Evolutionary conservation across 805 yeast species (phyloP).

Genomic region (Naumovozyma dairenensis): DNA sequence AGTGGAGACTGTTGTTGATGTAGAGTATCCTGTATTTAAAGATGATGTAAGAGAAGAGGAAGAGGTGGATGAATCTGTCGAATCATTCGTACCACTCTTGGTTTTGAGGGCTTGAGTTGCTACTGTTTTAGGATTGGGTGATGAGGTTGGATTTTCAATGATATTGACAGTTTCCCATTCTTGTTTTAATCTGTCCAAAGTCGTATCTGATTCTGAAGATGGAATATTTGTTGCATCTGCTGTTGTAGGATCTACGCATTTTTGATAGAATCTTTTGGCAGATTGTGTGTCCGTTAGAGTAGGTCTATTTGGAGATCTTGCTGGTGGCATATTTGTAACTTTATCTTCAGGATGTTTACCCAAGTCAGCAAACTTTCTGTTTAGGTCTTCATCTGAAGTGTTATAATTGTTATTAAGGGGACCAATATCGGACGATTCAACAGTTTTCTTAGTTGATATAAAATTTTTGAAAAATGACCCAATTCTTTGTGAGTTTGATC

Average conservation of each 20-base stretch:
- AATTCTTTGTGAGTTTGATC: conserved; percentile 2
- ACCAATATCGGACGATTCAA: too few species aligned
- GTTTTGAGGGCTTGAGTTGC: background rate
- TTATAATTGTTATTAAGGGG: background rate
- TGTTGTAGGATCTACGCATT: background rate
- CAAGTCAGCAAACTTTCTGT: background rate
- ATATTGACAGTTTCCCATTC: conserved; percentile 20
- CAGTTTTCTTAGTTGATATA: background rate
- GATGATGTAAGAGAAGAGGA: background rate
- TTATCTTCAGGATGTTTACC: background rate
- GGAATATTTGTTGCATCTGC: background rate
- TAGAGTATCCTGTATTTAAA: background rate
- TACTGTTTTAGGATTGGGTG: background rate
- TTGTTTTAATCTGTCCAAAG: conserved; percentile 10
- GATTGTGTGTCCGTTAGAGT: conserved; percentile 10
- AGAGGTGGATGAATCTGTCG: background rate
- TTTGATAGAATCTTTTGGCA: conserved; percentile 9
- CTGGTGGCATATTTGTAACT: conserved; percentile 5
- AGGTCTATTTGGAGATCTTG: conserved; percentile 17
- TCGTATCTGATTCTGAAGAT: background rate
- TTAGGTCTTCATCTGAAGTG: background rate
- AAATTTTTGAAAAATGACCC: conserved; percentile 4
- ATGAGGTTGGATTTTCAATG: conserved; percentile 4
- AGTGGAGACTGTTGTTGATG: conserved; percentile 1
- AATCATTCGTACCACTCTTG: background rate